Percentiles rank a stretch among this genome's conserved stretches.
These are phyloP conservation scores for Pseudopyrenochaeta lycopersici DNA, from an alignment of 2,329 filamentous ascomycete species.

Conservation along the genomic window DNA sequence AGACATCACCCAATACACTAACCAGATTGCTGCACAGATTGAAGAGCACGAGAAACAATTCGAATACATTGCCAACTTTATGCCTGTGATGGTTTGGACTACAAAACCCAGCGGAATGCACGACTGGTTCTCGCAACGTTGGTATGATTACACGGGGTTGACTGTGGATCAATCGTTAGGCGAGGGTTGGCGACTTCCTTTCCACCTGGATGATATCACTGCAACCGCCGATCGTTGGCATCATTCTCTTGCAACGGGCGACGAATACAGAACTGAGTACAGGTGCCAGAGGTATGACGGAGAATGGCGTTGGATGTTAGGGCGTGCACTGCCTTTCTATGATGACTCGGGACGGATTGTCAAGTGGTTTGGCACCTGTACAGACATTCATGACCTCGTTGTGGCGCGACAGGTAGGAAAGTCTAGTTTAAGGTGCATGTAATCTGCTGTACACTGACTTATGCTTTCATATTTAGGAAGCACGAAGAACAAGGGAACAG, in stretches of 20 bases:
- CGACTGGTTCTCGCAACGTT: conserved; percentile 80
- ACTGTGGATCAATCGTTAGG: conserved; percentile 70
- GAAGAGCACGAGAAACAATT: conserved; percentile 78
- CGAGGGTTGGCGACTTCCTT: conserved; percentile 68
- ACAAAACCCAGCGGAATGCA: conserved; percentile 70
- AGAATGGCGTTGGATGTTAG: conserved; percentile 81
- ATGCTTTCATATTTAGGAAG: conserved; percentile 47
- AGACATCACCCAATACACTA: conserved; percentile 75
- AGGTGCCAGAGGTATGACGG: conserved; percentile 72
- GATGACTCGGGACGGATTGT: conserved; percentile 74
- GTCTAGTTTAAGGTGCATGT: too few relatives aligned
- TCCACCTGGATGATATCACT: conserved; percentile 75
- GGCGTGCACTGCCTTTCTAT: conserved; percentile 72
- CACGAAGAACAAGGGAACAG: conserved; percentile 73
- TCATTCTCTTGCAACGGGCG: conserved; percentile 70
- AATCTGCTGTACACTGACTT: too few relatives aligned
- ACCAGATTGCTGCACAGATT: conserved; percentile 74
- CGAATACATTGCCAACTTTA: conserved; percentile 75
- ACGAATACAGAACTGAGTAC: conserved; percentile 74
- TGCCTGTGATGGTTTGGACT: conserved; percentile 72
- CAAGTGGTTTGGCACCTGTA: conserved; percentile 84
- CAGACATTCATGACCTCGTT: conserved; percentile 79
- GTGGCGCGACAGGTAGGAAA: conserved; percentile 64
- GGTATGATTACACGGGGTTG: conserved; percentile 79
- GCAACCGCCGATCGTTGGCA: conserved; percentile 67